Percentiles rank a stretch among this genome's conserved stretches.
These are phyloP conservation scores for Cutaneotrichosporon cyanovorans DNA, from an alignment of 1,284 basidiomycete species.

Conservation along the genomic window DNA sequence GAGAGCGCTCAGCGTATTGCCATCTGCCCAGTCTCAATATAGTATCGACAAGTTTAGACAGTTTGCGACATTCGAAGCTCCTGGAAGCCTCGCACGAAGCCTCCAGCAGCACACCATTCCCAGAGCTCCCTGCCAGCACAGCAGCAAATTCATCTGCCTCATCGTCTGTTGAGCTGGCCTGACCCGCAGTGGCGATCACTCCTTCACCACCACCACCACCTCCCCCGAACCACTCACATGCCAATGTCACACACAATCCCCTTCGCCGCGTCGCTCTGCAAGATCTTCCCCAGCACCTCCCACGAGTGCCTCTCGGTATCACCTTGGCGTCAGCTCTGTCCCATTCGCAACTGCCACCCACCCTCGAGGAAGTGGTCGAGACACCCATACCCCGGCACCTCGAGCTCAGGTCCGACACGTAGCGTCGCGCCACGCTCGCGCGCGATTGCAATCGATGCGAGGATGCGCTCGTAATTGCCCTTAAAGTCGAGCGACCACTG, in stretches of 20 bases:
- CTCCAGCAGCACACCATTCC: too few relatives aligned
- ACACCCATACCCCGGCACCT: constrained; percentile 94
- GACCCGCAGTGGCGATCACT: too few relatives aligned
- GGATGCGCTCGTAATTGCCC: constrained; percentile 84
- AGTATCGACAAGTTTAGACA: too few relatives aligned
- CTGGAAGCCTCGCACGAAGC: too few relatives aligned
- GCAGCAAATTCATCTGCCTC: too few relatives aligned
- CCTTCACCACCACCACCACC: too few relatives aligned
- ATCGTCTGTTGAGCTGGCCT: too few relatives aligned
- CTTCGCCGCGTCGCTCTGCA: constrained; percentile 64
- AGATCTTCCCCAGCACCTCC: constrained; percentile 82
- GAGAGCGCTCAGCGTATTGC: too few relatives aligned
- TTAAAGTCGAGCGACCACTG: constrained; percentile 96
- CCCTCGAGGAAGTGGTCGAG: constrained; percentile 67
- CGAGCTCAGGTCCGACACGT: constrained; percentile 96
- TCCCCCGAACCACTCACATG: constrained; percentile 74
- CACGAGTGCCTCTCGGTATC: constrained; percentile 93
- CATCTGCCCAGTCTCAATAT: too few relatives aligned
- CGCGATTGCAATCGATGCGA: constrained; percentile 78
- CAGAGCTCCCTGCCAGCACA: too few relatives aligned
- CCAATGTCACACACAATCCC: constrained; percentile 89
- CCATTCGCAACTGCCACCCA: constrained; percentile 11
- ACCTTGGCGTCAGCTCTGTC: constrained; percentile 50
- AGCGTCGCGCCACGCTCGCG: constrained; percentile 83
- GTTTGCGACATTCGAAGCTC: too few relatives aligned